phyloP scores from a whole-genome alignment of 2,329 filamentous ascomycete species.

The Diaporthe nobilis region DNA sequence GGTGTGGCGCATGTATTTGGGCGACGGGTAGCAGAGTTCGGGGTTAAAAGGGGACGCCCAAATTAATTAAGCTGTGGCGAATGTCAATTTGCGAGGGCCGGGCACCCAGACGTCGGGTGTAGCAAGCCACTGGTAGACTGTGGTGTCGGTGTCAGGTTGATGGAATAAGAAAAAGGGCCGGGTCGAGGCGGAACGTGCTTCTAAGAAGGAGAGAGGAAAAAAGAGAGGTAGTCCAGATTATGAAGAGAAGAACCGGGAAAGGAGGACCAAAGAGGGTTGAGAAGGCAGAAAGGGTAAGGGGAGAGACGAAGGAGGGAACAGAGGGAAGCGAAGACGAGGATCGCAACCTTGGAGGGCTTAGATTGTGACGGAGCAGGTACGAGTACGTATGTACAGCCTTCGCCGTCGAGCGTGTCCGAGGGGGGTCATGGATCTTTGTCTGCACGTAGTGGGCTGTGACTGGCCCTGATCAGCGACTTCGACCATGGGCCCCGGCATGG shows the following conservation, averaged over 20 bases:
- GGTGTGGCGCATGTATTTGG: constrained; percentile 37
- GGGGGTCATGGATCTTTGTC: constrained; percentile 19
- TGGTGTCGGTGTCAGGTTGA: constrained; percentile 11
- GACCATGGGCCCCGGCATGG: constrained; percentile 9
- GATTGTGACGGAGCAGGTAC: constrained; percentile 36
- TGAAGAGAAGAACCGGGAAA: constrained; percentile 17
- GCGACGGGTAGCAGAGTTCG: neutral
- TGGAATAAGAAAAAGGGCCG: neutral
- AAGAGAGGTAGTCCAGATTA: constrained; percentile 17
- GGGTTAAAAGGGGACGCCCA: constrained; percentile 32
- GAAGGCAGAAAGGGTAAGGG: constrained; percentile 36
- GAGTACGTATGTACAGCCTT: constrained; percentile 22
- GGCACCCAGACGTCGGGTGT: constrained; percentile 11
- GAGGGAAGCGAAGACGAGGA: constrained; percentile 38
- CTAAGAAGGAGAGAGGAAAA: neutral
- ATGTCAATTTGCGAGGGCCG: constrained; percentile 27
- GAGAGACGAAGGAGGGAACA: constrained; percentile 8
- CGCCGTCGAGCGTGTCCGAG: constrained; percentile 11
- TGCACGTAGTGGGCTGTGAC: neutral
- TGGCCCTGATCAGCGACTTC: constrained; percentile 4
- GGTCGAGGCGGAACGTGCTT: neutral
- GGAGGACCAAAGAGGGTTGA: constrained; percentile 29
- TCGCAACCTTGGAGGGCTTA: constrained; percentile 42
- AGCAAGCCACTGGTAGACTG: constrained; percentile 21
- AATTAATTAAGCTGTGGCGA: constrained; percentile 39